Conservation (phyloP, 192 early-diverging fungal species). For the Gryganskiella cystojenkinii region DNA sequence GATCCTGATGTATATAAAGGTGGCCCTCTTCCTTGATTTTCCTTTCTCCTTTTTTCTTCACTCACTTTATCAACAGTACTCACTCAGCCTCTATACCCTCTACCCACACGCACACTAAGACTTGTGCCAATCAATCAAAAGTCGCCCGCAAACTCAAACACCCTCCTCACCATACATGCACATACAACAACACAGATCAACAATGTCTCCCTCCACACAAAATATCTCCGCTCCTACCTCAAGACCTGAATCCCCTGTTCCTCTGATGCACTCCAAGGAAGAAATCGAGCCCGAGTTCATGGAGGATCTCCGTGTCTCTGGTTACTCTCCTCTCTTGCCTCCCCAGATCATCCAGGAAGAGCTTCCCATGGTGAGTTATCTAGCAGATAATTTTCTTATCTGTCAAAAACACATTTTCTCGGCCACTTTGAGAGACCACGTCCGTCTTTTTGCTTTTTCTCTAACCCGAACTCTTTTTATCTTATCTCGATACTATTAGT, state of each 20-base stretch:
- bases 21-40: no score
- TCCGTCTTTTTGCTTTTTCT: not conserved
- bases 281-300: constrained; percentile 57
- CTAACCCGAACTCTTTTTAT: no score
- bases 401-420: no score
- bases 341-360: constrained; percentile 92
- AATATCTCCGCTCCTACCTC: not conserved
- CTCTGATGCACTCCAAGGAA: constrained; percentile 51
- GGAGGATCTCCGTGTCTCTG: constrained; percentile 90
- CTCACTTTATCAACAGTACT: no score
- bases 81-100: no score
- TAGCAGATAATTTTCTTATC: no score
- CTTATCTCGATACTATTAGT: constrained; percentile 21
- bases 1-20: no score
- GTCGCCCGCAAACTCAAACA: not conserved
- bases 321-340: constrained; percentile 92
- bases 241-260: constrained; percentile 40
- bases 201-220: constrained; percentile 37
- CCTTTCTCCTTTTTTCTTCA: no score
- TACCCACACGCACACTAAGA: no score
- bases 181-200: not conserved
- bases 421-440: no score
- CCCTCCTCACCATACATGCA: not conserved
- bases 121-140: no score
- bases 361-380: constrained; percentile 72